Evolutionary conservation across 2,329 filamentous ascomycete species (phyloP).

Genomic region (Colletotrichum eleusines): DNA sequence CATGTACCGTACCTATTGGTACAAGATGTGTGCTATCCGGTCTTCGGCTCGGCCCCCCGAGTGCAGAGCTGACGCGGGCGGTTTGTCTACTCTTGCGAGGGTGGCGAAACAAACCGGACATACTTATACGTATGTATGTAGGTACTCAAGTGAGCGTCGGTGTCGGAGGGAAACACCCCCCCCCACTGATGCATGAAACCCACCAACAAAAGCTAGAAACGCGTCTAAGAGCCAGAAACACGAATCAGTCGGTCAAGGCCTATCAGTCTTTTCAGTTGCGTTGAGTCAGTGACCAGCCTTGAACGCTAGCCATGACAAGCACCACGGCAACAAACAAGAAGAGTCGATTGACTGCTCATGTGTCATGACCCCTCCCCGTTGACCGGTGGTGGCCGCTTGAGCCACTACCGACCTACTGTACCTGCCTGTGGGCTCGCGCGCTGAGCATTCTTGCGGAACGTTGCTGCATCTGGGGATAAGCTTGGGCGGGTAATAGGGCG

Average conservation of each 20-base stretch:
- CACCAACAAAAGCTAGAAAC: slow-evolving; percentile 32
- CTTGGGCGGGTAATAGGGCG: slow-evolving; percentile 20
- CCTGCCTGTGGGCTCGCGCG: slow-evolving; percentile 25
- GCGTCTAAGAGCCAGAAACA: slow-evolving; percentile 10
- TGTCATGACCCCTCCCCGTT: slow-evolving; percentile 31
- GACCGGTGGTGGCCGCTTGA: slow-evolving; percentile 31
- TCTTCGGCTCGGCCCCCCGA: slow-evolving; percentile 6
- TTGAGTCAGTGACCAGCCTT: slow-evolving; percentile 32
- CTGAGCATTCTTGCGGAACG: slow-evolving; percentile 17
- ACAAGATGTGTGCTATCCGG: neutral
- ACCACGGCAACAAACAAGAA: slow-evolving; percentile 17
- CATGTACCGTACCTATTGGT: slow-evolving; percentile 15
- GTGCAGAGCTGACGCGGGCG: slow-evolving; percentile 3
- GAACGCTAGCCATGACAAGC: slow-evolving; percentile 21
- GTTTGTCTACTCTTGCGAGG: slow-evolving; percentile 23
- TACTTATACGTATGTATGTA: neutral
- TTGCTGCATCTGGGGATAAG: slow-evolving; percentile 36
- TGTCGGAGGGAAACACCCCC: slow-evolving; percentile 35
- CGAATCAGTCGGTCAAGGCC: slow-evolving; percentile 31
- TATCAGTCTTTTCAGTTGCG: slow-evolving; percentile 24
- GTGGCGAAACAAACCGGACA: slow-evolving; percentile 10
- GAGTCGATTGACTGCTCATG: slow-evolving; percentile 29
- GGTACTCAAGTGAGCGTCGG: neutral
- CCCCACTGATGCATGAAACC: slow-evolving; percentile 40
- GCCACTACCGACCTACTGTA: slow-evolving; percentile 21